Percentiles rank a stretch among this genome's conserved stretches.
phyloP scores from a whole-genome alignment of 805 yeast species.

The Candida verbasci region DNA sequence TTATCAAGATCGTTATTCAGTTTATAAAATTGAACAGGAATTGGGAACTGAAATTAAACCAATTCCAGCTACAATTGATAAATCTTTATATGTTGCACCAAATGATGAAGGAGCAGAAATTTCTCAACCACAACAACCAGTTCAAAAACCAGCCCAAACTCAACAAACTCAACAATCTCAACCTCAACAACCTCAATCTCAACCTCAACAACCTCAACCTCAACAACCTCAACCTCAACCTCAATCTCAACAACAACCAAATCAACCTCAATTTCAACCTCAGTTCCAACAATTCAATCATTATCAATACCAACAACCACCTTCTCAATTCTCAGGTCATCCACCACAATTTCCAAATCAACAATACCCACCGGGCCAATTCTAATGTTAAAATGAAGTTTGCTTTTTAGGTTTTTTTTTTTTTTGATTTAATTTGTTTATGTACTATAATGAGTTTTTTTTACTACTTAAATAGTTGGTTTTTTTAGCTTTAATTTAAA shows the following conservation, averaged over 20 bases:
- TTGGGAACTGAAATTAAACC: constrained; percentile 96
- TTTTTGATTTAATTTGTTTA: neutral
- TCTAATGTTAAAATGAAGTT: constrained; percentile 4
- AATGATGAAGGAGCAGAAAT: constrained; percentile 9
- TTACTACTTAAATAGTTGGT: neutral
- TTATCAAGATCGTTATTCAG: constrained; percentile 92
- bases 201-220: constrained; percentile 5
- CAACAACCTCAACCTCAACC: constrained; percentile 4
- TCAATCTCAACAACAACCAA: constrained; percentile 15
- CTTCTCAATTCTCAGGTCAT: constrained; percentile 10
- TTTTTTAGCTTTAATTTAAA: constrained; percentile 6
- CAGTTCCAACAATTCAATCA: constrained; percentile 12
- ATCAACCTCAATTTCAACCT: constrained; percentile 18
- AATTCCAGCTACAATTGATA: constrained; percentile 91
- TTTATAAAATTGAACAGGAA: constrained; percentile 94
- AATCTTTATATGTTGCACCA: constrained; percentile 74
- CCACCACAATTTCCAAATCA: constrained; percentile 8
- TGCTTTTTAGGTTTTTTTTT: constrained; percentile 1
- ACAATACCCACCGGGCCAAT: constrained; percentile 12
- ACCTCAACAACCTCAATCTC: constrained; percentile 7
- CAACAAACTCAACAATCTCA: constrained; percentile 39
- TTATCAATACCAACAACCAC: constrained; percentile 18
- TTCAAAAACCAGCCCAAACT: constrained; percentile 3
- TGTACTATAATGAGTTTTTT: constrained; percentile 2
- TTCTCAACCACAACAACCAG: constrained; percentile 5